phyloP scores from a whole-genome alignment of 257 asterid genomes.

The Rubia yunnanensis region DNA sequence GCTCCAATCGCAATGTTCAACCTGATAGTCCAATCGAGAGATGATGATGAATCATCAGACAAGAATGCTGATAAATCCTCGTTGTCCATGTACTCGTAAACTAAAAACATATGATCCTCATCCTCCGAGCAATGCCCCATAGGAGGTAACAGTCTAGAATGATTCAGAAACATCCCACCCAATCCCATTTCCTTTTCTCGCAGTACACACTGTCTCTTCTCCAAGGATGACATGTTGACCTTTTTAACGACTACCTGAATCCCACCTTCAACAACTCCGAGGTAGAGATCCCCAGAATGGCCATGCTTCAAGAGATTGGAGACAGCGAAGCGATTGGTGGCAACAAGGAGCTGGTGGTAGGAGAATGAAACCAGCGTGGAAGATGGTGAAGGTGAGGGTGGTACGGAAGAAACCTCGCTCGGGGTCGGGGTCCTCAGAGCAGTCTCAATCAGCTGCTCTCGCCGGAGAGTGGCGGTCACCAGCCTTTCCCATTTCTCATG shows the following conservation, averaged over 20 bases:
- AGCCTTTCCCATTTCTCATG: conserved; percentile 11
- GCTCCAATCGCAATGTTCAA: conserved; percentile 12
- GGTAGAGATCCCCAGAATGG: background rate
- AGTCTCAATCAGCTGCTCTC: background rate
- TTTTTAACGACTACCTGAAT: background rate
- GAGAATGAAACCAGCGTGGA: background rate
- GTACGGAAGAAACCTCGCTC: conserved; percentile 1
- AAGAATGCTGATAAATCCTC: conserved; percentile 2
- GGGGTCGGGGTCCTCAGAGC: conserved; percentile 4
- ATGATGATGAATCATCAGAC: background rate
- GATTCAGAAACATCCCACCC: background rate
- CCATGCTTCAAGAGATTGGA: background rate
- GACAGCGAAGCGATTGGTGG: background rate
- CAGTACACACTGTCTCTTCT: background rate
- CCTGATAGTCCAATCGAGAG: conserved; percentile 10
- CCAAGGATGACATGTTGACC: background rate
- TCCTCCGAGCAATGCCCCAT: conserved; percentile 13
- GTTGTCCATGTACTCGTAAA: conserved; percentile 6
- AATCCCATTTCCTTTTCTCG: background rate
- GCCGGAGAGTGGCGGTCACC: conserved; percentile 4
- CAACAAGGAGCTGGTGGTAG: background rate
- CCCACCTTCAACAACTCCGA: conserved; percentile 2
- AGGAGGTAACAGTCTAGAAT: conserved; percentile 5
- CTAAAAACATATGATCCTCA: conserved; percentile 7
- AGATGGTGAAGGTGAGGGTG: conserved; percentile 5